Evolutionary conservation across 1,139 yeast species (phyloP).

Genomic region (Sugiyamaella neomexicana): DNA sequence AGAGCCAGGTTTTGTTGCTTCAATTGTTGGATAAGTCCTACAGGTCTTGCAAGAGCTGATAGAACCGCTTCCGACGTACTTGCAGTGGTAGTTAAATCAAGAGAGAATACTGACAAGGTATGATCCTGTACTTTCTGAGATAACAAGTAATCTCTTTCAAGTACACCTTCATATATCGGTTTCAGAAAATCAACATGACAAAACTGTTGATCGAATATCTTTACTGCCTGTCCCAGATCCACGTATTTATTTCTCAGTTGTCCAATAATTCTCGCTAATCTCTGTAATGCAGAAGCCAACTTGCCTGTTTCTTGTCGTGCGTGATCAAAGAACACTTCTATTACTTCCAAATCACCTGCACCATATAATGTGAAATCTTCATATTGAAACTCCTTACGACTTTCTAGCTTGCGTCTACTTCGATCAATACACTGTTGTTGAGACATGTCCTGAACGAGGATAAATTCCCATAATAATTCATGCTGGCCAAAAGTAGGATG

Average conservation of each 20-base stretch:
- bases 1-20: conserved; percentile 29
- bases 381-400: conserved; percentile 37
- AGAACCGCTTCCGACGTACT: conserved; percentile 28
- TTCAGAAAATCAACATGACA: conserved; percentile 23
- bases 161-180: conserved; percentile 9
- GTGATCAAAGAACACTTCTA: conserved; percentile 33
- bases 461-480: conserved; percentile 49
- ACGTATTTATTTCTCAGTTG: conserved; percentile 27
- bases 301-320: conserved; percentile 30
- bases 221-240: conserved; percentile 29
- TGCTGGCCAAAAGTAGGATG: conserved; percentile 41
- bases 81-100: conserved; percentile 24
- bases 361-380: conserved; percentile 32
- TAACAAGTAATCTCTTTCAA: conserved; percentile 21
- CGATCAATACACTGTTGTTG: conserved; percentile 40
- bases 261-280: conserved; percentile 24
- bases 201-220: conserved; percentile 28
- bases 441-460: conserved; percentile 43
- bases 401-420: conserved; percentile 39
- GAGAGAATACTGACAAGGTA: conserved; percentile 20
- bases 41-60: conserved; percentile 29
- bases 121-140: conserved; percentile 20
- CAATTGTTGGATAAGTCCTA: conserved; percentile 32
- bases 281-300: conserved; percentile 22
- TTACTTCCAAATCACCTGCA: conserved; percentile 29